phyloP scores from a whole-genome alignment of 768 basidiomycete species.

The Rhodosporidiobolus odoratus region DNA sequence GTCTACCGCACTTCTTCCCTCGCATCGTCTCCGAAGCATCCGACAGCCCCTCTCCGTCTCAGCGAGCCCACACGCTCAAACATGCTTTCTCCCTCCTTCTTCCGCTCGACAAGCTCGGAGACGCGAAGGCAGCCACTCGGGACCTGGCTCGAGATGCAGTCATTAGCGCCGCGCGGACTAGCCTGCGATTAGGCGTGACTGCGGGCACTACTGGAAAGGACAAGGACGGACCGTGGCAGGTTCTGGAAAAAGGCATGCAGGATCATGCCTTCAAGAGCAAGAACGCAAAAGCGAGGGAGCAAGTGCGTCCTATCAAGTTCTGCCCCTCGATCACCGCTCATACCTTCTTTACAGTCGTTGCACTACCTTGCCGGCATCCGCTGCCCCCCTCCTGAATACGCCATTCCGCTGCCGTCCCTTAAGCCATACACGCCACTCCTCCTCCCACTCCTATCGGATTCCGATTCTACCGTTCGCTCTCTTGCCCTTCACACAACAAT shows the following conservation, averaged over 20 bases:
- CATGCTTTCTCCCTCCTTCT: conserved; percentile 64
- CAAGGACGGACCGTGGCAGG: conserved; percentile 42
- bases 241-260: conserved; percentile 66
- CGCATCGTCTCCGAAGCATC: conserved; percentile 57
- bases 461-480: conserved; percentile 81
- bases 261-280: conserved; percentile 73
- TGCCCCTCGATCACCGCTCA: neutral
- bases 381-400: neutral
- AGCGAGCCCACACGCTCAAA: conserved; percentile 55
- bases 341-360: conserved; percentile 23
- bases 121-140: conserved; percentile 64
- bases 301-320: conserved; percentile 54
- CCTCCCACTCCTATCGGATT: conserved; percentile 81
- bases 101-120: conserved; percentile 76
- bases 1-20: conserved; percentile 47
- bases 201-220: neutral
- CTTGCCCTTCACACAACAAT: conserved; percentile 74
- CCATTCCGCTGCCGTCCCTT: conserved; percentile 53
- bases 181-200: conserved; percentile 56
- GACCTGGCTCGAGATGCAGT: conserved; percentile 69
- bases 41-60: conserved; percentile 52
- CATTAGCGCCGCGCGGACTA: conserved; percentile 66
- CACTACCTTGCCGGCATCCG: conserved; percentile 21
- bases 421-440: conserved; percentile 71
- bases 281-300: conserved; percentile 78